Base-by-base conservation (phyloP, 1,139 yeast genomes). In the Magnusiomyces tetraspermus region DNA sequence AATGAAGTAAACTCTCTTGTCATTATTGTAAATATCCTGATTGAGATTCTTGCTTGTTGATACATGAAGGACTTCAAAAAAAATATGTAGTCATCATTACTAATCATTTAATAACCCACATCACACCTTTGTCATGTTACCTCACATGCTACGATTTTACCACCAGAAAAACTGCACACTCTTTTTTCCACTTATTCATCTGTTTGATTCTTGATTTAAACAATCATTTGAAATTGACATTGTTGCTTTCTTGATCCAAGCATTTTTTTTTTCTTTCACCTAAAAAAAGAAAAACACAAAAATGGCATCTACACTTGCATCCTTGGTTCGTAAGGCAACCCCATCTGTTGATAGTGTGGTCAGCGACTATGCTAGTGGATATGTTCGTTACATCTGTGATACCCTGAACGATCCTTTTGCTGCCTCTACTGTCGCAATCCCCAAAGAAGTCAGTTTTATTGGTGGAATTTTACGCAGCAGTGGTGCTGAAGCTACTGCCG, bases 311-410 rank as follows among this genome's bases (percentile, higher is more conserved):
- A 44, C 53, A 13, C 53, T 60, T 17, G 57, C 64, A 10, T 57
- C 57, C 44, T 58, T 84, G 66, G 82, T 90, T n/a, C 84, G 96
- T 59, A 88, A 84, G 66, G 92, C 96, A 0, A 94, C 83, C 5
- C 94, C 96, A 2, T 76, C 86, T 0, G 78, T 90, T 51, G 97
- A 92, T 62, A 82, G 90, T 1, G 81, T 89, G n/a, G 96, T 90
- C 24, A 82, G 94, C 1, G 95, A 89, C 58, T 90, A 90, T 64
- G 95, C 95, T 1, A 83, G 84, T 46, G 98, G 97, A 1, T 90
- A 89, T 63, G 80, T 87, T 54, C 83, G 84, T 57, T 92, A 88
- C 70, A 74, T 89, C 24, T 79, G 88, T 24, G 75, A 73, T 51
- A 76, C 86, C 26, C 86, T 94, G 0, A 84, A 82, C 60, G 96